A percentile compares a stretch with the other conserved stretches of the same genome.
Evolutionary conservation across 1,139 yeast species (phyloP).

Genomic region (Diutina scorzettiae): DNA sequence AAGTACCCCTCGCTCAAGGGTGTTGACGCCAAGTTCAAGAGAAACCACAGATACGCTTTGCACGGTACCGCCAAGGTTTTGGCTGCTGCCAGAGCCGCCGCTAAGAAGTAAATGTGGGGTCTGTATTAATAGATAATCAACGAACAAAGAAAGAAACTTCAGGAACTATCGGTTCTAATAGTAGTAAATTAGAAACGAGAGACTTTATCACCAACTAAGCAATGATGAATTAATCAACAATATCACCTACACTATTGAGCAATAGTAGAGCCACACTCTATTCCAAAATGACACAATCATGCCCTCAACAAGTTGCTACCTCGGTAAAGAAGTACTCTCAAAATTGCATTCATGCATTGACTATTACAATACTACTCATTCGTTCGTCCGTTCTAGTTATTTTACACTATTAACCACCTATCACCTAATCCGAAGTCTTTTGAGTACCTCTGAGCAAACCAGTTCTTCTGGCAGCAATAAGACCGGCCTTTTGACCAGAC

Average conservation of each 20-base stretch:
- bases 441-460: slow-evolving; percentile 99
- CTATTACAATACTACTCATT: too few species aligned
- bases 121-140: slow-evolving; percentile 1
- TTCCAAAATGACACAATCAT: too few species aligned
- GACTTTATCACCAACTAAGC: too few species aligned
- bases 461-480: slow-evolving; percentile 99
- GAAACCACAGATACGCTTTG: slow-evolving; percentile 99
- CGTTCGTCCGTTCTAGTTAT: not conserved
- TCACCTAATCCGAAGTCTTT: slow-evolving; percentile 65
- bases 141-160: too few species aligned
- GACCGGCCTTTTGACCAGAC: slow-evolving; percentile 99
- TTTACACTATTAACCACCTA: slow-evolving; percentile 3
- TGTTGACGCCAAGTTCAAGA: slow-evolving; percentile 98
- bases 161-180: too few species aligned
- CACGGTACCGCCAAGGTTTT: slow-evolving; percentile 95
- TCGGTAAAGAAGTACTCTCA: too few species aligned
- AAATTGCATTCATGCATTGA: too few species aligned
- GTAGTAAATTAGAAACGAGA: too few species aligned
- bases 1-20: slow-evolving; percentile 97
- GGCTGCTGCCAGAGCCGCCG: slow-evolving; percentile 26
- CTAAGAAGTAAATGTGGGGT: slow-evolving; percentile 3
- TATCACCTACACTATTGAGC: too few species aligned
- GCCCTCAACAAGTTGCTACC: too few species aligned
- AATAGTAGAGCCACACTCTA: too few species aligned
- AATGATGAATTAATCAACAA: too few species aligned